Evolutionary conservation across 2,329 filamentous ascomycete genomes (phyloP).

Genomic region (Trichoderma aggressivum): DNA sequence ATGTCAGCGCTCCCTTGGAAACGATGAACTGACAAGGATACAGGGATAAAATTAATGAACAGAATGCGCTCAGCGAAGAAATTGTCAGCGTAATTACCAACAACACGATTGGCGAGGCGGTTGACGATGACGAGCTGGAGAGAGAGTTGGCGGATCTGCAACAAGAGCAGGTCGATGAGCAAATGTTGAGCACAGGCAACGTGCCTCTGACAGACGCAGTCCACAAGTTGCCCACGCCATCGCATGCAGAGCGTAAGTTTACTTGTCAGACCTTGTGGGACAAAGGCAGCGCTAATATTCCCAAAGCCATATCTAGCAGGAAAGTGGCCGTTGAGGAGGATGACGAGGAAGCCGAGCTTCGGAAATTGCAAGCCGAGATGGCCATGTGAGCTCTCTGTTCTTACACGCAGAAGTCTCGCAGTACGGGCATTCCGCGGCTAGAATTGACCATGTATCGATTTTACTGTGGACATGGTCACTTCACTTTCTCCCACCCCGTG

Average conservation of each 20-base stretch:
- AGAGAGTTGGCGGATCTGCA: constrained; percentile 82
- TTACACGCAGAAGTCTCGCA: background rate
- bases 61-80: constrained; percentile 90
- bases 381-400: constrained; percentile 64
- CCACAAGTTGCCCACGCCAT: constrained; percentile 70
- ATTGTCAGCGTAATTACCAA: constrained; percentile 82
- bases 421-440: background rate
- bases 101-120: constrained; percentile 60
- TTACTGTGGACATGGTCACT: background rate
- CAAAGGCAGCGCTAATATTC: constrained; percentile 10
- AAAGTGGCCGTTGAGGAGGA: constrained; percentile 65
- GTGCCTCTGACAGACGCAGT: constrained; percentile 79
- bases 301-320: constrained; percentile 33
- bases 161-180: constrained; percentile 88
- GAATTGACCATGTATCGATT: background rate
- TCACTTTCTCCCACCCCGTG: background rate
- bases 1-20: background rate
- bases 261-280: background rate
- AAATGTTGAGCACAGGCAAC: constrained; percentile 85
- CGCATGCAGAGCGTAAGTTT: constrained; percentile 72
- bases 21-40: constrained; percentile 30
- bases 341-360: constrained; percentile 92
- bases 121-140: constrained; percentile 85
- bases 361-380: constrained; percentile 95
- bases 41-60: constrained; percentile 87